Base-by-base conservation (phyloP, 163 green algal genomes). In the Volvox carteri region DNA sequence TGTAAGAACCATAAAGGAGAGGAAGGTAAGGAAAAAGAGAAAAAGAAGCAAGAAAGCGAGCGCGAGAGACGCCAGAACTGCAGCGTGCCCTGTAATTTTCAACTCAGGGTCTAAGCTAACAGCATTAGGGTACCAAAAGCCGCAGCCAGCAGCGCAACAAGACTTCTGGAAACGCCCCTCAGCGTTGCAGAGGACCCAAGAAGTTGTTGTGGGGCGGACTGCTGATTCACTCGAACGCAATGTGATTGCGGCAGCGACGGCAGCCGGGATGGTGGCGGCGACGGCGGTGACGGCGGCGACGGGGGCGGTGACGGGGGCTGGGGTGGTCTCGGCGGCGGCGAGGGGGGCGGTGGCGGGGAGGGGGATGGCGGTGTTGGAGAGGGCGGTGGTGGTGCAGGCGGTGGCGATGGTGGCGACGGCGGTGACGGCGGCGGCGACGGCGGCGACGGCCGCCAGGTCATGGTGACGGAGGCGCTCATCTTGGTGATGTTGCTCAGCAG, bases 351-450 rank as follows among this genome's bases (percentile, higher is more conserved):
- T 12, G 30, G 65, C 30, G 65, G 65, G 11, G 1, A 2, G 12
- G 65, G 65, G n/a, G 65, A 28, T 46, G 65, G 65, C 35, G 67
- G 28, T 1, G 65, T 12, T 4, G 83, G 50, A 12, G 37, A 2
- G 3, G 83, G 44, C 30, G 65, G 30, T 3, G 44, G 30, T 8
- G 62, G 30, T 8, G 30, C 14, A 19, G 62, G 83, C 12, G 50
- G 35, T 1, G 83, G 68, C 37, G 83, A 54, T 19, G 68, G 35
- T 2, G 83, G 83, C 37, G 67, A 35, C 6, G 83, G 83, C 25
- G 83, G 83, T 4, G 83, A 46, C 1, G 83, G 83, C 33, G 83
- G 83, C 68, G 83, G 83, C 39, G 83, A 81, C 16, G 83, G 83
- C 5, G 67, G 67, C 18, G 83, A 52, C 8, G 83, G 68, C 0